Evolutionary conservation across 192 early-diverging fungal genomes (phyloP), one percentile per base, ranked within the genome.

Genomic region (Dissophora globulifera): DNA sequence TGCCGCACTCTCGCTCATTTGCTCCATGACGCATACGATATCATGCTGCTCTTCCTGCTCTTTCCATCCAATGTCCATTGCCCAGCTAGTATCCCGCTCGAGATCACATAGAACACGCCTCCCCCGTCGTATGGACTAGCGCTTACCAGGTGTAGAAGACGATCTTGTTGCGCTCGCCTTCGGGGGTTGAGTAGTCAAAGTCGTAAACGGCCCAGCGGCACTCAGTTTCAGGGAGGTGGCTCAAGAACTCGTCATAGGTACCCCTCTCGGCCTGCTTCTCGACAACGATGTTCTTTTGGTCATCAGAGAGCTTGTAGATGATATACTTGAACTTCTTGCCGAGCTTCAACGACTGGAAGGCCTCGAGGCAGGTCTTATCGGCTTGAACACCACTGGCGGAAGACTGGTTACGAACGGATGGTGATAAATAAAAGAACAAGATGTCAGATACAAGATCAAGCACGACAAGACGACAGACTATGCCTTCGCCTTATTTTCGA

Each of bases 131-230:
- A n/a, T 40, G 38, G n/a, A 45, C 6, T n/a, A 45, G n/a, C 30
- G 53, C 85, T 49, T 84, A 93, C 94, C 95, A 98, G 49, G 89
- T 49, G 63, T 79, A 90, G 64, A 98, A 98, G 52, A 93, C 76
- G 54, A 98, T 85, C 87, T 95, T 96, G 86, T 88, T 93, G 81
- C 93, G 86, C 38, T 70, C 62, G 43, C 93, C 93, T 11, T 83
- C 89, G 13, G 86, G 47, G 45, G 84, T 85, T 50, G 81, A 74
- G 72, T 86, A 96, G 40, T 93, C 86, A 78, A 96, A 91, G 79
- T 98, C 96, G 67, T 92, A 96, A 12, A 96, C 89, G 54, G 89
- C 93, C 68, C 91, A 98, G 61, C 94, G 92, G 78, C 94, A 90
- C 40, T 90, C 85, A 30, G 84, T 62, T 0, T 42, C 15, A 27